These are phyloP conservation scores for Takashimella tepidaria DNA, from an alignment of 1,284 basidiomycete genomes.

Conservation along the genomic window DNA sequence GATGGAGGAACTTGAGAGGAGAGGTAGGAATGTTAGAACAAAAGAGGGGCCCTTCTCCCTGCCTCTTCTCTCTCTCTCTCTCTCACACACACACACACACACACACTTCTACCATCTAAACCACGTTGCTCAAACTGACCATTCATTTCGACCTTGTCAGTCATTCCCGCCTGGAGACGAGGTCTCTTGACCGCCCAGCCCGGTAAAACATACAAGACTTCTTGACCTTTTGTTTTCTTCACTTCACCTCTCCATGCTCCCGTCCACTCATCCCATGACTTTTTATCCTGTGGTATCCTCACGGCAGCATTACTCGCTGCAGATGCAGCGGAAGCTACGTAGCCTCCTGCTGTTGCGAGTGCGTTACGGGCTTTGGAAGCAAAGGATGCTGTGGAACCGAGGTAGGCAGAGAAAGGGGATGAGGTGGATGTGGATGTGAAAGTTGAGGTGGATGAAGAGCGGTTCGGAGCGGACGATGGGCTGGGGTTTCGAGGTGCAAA, in stretches of 20 bases:
- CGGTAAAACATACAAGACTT: slow-evolving; percentile 33
- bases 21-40: too few species aligned
- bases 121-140: slow-evolving; percentile 9
- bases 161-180: too few species aligned
- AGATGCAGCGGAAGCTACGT: slow-evolving; percentile 5
- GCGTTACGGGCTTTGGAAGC: slow-evolving; percentile 13
- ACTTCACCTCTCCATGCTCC: slow-evolving; percentile 9
- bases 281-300: slow-evolving; percentile 20
- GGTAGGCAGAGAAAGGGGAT: slow-evolving; percentile 3
- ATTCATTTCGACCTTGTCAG: too few species aligned
- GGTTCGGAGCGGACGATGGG: background rate
- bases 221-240: slow-evolving; percentile 6
- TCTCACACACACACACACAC: too few species aligned
- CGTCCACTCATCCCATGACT: slow-evolving; percentile 18
- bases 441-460: background rate
- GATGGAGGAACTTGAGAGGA: too few species aligned
- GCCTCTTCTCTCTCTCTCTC: too few species aligned
- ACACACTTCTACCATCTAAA: too few species aligned
- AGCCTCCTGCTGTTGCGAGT: slow-evolving; percentile 6
- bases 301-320: background rate
- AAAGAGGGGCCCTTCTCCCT: too few species aligned
- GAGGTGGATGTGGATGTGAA: background rate
- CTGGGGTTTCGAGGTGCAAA: background rate
- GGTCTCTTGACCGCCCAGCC: slow-evolving; percentile 38
- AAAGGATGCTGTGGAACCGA: slow-evolving; percentile 3